Evolutionary conservation across 2,329 filamentous ascomycete species (phyloP).

Genomic region (Ophiocordyceps camponoti-leonardi): DNA sequence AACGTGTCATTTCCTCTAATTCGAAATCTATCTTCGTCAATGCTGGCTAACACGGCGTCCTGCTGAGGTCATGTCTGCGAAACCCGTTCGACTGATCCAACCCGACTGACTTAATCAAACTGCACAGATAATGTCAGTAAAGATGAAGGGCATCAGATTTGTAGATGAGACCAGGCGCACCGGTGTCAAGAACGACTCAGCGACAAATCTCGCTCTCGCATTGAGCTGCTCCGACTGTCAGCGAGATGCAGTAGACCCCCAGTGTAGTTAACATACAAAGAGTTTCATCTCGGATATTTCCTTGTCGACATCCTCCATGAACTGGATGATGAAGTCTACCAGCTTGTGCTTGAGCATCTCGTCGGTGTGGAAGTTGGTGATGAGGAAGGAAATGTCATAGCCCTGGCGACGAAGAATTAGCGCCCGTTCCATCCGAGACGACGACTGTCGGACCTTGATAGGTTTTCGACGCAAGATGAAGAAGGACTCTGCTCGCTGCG

Average conservation of each 20-base stretch:
- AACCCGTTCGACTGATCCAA: background rate
- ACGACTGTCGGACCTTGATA: slow-evolving; percentile 51
- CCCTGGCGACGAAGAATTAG: slow-evolving; percentile 37
- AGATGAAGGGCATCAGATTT: too few relatives aligned
- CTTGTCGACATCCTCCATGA: slow-evolving; percentile 99
- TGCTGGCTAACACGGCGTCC: background rate
- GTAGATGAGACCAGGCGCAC: slow-evolving; percentile 26
- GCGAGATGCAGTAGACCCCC: background rate
- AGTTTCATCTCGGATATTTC: slow-evolving; percentile 99
- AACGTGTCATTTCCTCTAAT: background rate
- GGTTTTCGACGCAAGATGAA: slow-evolving; percentile 92
- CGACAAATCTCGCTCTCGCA: background rate
- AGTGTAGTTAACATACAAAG: slow-evolving; percentile 49
- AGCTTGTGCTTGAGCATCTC: slow-evolving; percentile 98
- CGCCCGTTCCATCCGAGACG: background rate
- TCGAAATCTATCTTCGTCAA: background rate
- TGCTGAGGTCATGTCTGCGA: background rate
- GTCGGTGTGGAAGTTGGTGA: slow-evolving; percentile 97
- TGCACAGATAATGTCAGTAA: slow-evolving; percentile 2
- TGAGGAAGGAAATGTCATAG: slow-evolving; percentile 96
- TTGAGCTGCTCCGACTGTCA: background rate
- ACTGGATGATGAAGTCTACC: slow-evolving; percentile 97
- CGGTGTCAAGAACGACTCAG: slow-evolving; percentile 54
- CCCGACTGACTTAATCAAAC: slow-evolving; percentile 16
- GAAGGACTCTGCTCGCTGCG: slow-evolving; percentile 89